phyloP scores from a whole-genome alignment of 345 rosid genomes.

The Noccaea bulbosa region DNA sequence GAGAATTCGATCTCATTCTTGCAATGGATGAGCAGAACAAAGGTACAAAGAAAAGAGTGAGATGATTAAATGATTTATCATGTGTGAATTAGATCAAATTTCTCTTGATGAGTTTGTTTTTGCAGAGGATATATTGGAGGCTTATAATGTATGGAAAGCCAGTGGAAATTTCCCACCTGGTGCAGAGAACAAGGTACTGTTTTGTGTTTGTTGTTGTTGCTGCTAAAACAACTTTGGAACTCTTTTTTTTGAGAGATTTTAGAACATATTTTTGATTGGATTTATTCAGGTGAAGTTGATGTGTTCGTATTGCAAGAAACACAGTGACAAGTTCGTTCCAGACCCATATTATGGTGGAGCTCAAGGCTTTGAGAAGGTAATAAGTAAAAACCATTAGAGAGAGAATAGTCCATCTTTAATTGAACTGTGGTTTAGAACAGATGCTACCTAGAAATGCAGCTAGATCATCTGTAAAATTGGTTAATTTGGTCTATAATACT shows the following conservation, averaged over 20 bases:
- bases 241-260: background rate
- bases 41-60: slow-evolving; percentile 40
- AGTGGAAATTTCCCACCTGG: slow-evolving; percentile 65
- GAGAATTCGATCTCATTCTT: slow-evolving; percentile 82
- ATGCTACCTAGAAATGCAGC: too few species aligned
- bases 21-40: slow-evolving; percentile 91
- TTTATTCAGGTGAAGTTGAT: slow-evolving; percentile 75
- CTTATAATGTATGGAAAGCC: slow-evolving; percentile 77
- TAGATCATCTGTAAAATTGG: too few species aligned
- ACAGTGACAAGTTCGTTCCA: slow-evolving; percentile 78
- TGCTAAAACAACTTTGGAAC: background rate
- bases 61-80: background rate
- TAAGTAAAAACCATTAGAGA: slow-evolving; percentile 22
- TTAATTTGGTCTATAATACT: background rate
- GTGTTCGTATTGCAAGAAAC: slow-evolving; percentile 95
- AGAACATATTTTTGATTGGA: background rate
- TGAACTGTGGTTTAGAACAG: too few species aligned
- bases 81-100: background rate
- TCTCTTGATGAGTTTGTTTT: background rate
- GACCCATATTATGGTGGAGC: slow-evolving; percentile 95
- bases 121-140: slow-evolving; percentile 75
- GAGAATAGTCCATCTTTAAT: background rate
- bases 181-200: slow-evolving; percentile 67
- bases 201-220: slow-evolving; percentile 5
- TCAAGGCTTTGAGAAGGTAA: slow-evolving; percentile 95